Percentiles rank a stretch among this genome's conserved stretches.
phyloP scores from a whole-genome alignment of 192 early-diverging fungal genomes.

The Backusella parvicylindrica region DNA sequence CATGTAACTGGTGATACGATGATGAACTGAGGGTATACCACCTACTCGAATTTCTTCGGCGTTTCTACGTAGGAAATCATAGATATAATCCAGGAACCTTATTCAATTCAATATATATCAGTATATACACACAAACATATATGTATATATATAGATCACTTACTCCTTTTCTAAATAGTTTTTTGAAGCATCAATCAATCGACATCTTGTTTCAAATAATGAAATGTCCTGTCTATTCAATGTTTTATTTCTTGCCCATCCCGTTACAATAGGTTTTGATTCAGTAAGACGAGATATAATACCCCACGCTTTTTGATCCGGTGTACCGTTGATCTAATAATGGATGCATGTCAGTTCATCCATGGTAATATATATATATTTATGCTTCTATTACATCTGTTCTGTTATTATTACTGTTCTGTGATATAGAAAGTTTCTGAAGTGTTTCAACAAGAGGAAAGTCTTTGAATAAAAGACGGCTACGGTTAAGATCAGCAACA shows the following conservation, averaged over 20 bases:
- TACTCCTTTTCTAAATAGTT: slow-evolving; percentile 19
- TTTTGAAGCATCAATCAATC: slow-evolving; percentile 10
- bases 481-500: neutral
- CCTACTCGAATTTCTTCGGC: neutral
- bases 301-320: neutral
- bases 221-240: neutral
- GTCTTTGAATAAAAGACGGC: neutral
- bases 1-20: slow-evolving; percentile 7
- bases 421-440: neutral
- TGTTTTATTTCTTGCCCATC: neutral
- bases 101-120: neutral
- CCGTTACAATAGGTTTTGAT: neutral
- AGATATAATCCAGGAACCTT: slow-evolving; percentile 4
- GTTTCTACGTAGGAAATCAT: neutral
- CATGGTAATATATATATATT: too few relatives aligned
- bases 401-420: neutral
- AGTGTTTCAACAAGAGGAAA: neutral
- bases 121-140: neutral
- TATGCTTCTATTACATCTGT: neutral
- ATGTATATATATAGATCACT: neutral
- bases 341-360: neutral
- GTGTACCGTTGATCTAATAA: neutral
- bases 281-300: neutral
- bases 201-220: neutral
- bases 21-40: neutral